Conservation (phyloP, 345 rosid genomes). For the Tarenaya hassleriana region DNA sequence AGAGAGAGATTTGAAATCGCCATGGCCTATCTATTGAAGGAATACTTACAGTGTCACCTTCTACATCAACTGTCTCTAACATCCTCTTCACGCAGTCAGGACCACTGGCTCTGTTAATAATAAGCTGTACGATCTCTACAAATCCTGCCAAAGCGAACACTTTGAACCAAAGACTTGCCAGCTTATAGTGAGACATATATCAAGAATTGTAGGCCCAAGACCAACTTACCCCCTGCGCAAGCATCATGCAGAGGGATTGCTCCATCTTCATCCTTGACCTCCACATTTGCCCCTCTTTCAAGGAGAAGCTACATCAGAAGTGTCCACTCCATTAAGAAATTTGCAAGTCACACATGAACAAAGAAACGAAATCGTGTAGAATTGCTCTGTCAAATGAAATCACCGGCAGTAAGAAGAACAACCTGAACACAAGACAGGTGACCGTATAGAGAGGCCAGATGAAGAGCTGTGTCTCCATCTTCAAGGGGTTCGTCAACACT, state of each 20-base stretch:
- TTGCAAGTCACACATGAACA: background rate
- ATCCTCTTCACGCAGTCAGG: slow-evolving; percentile 52
- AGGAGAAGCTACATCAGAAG: slow-evolving; percentile 53
- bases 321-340: background rate
- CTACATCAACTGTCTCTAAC: slow-evolving; percentile 59
- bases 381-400: background rate
- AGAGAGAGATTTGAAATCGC: background rate
- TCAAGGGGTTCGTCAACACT: slow-evolving; percentile 76
- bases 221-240: too few relatives aligned
- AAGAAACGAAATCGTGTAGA: background rate
- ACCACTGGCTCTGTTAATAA: slow-evolving; percentile 46
- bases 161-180: background rate
- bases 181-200: background rate
- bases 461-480: slow-evolving; percentile 91
- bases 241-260: slow-evolving; percentile 95
- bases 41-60: slow-evolving; percentile 78
- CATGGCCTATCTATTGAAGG: too few relatives aligned
- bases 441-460: slow-evolving; percentile 78
- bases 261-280: slow-evolving; percentile 86
- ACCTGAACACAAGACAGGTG: slow-evolving; percentile 83
- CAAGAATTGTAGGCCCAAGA: too few relatives aligned
- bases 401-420: too few relatives aligned
- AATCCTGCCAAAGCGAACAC: slow-evolving; percentile 55
- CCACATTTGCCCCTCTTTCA: slow-evolving; percentile 84
- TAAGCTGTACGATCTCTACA: slow-evolving; percentile 55